phyloP scores from a whole-genome alignment of 805 yeast genomes.

The Saccharomycopsis sp. region DNA sequence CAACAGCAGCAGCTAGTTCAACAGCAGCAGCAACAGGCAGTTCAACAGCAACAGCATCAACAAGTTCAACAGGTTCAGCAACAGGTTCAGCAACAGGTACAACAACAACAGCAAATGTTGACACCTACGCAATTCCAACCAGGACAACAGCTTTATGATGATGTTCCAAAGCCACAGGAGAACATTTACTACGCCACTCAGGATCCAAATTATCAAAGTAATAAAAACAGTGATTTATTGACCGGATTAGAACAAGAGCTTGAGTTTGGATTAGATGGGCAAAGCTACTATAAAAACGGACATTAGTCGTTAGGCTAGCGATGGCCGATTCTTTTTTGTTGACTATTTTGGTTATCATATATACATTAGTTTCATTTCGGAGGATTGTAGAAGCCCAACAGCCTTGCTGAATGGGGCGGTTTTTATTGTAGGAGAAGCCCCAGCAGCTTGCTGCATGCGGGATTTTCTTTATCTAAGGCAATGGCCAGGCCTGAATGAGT shows the following conservation, averaged over 20 bases:
- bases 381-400: constrained; percentile 22
- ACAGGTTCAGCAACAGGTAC: constrained; percentile 29
- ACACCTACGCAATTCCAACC: constrained; percentile 22
- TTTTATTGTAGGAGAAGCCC: no score
- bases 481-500: no score
- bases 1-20: constrained; percentile 22
- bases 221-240: constrained; percentile 25
- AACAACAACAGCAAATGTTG: constrained; percentile 26
- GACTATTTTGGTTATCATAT: background rate
- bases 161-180: constrained; percentile 61
- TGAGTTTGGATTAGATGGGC: constrained; percentile 61
- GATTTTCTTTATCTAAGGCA: no score
- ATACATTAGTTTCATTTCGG: constrained; percentile 4
- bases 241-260: constrained; percentile 56
- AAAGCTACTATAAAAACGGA: constrained; percentile 5
- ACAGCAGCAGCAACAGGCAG: constrained; percentile 26
- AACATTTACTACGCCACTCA: constrained; percentile 25
- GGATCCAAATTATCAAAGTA: constrained; percentile 17
- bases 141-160: constrained; percentile 23
- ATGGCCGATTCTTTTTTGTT: background rate
- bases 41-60: constrained; percentile 25
- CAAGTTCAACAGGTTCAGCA: constrained; percentile 27
- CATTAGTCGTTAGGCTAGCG: constrained; percentile 24
- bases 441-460: no score
- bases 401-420: constrained; percentile 26